These are phyloP conservation scores for Leccinum solheimii DNA, from an alignment of 1,284 basidiomycete genomes.

Conservation along the genomic window DNA sequence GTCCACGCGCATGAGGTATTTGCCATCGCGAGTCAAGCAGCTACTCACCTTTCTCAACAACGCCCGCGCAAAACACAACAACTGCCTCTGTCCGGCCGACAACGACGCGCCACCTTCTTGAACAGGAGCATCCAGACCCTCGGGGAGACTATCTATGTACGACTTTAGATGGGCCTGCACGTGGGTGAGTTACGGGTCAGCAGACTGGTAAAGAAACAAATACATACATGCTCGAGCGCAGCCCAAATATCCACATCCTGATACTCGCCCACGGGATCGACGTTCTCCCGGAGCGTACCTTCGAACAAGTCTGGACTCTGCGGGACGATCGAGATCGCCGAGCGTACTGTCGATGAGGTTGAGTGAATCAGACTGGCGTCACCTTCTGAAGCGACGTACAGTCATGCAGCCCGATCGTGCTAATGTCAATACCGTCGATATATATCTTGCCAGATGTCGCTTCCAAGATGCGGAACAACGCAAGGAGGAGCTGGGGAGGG, in stretches of 20 bases:
- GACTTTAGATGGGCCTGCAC: constrained; percentile 61
- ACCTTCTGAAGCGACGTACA: constrained; percentile 42
- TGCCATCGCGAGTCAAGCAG: background rate
- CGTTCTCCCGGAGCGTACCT: constrained; percentile 82
- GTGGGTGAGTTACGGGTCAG: background rate
- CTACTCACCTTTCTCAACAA: constrained; percentile 59
- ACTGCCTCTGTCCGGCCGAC: constrained; percentile 82
- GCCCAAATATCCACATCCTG: constrained; percentile 82
- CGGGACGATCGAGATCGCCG: constrained; percentile 86
- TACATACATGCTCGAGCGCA: constrained; percentile 69
- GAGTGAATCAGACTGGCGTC: background rate
- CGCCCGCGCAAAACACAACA: constrained; percentile 82
- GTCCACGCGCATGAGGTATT: background rate
- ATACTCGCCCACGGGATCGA: constrained; percentile 74
- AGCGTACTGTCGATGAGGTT: constrained; percentile 51
- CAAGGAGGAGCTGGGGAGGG: constrained; percentile 52
- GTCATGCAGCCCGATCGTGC: constrained; percentile 81
- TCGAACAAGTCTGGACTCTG: constrained; percentile 83
- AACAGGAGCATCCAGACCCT: constrained; percentile 74
- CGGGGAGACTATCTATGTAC: constrained; percentile 72
- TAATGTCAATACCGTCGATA: constrained; percentile 85
- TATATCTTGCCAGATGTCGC: constrained; percentile 74
- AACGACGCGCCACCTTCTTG: constrained; percentile 83
- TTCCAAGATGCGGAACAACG: constrained; percentile 83
- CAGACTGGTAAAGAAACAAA: constrained; percentile 6